Percentiles rank a stretch among this genome's conserved stretches.
Conservation (phyloP, 805 yeast species). For the Wickerhamomyces mucosus region DNA sequence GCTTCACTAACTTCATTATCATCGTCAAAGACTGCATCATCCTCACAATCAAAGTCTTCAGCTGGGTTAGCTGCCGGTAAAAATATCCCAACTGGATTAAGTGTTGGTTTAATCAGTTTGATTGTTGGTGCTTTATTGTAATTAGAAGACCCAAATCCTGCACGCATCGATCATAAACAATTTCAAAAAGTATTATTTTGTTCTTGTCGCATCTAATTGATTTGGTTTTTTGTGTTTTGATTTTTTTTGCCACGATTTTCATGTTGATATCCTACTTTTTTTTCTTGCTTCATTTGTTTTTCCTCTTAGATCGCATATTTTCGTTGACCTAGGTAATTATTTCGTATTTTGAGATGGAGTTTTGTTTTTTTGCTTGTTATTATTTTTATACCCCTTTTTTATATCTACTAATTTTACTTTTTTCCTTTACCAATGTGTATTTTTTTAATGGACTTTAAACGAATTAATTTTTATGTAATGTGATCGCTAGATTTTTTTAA, state of each 20-base stretch:
- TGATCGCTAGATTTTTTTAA: no score
- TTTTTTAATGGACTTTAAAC: no score
- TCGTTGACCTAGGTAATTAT: constrained; percentile 1
- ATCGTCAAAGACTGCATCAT: constrained; percentile 13
- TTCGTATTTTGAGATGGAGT: no score
- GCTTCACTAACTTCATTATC: constrained; percentile 16
- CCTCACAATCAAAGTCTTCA: constrained; percentile 22
- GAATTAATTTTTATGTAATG: no score
- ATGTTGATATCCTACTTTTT: neutral
- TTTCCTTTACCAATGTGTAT: constrained; percentile 1
- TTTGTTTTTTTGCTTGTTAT: neutral
- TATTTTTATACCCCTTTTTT: constrained; percentile 1
- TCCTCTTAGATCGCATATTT: constrained; percentile 4
- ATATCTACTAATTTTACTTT: constrained; percentile 3
- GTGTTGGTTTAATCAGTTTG: constrained; percentile 20
- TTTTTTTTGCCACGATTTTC: constrained; percentile 2
- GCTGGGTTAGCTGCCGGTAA: constrained; percentile 22
- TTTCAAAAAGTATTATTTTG: neutral
- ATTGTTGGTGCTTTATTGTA: constrained; percentile 20
- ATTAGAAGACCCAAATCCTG: neutral
- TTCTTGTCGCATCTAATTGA: neutral
- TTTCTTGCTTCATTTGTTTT: constrained; percentile 1
- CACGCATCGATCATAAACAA: neutral
- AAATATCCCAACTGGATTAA: constrained; percentile 17
- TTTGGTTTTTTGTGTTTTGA: neutral